These are phyloP conservation scores for Fraxinus americana DNA, from an alignment of 257 asterid species.

Conservation along the genomic window DNA sequence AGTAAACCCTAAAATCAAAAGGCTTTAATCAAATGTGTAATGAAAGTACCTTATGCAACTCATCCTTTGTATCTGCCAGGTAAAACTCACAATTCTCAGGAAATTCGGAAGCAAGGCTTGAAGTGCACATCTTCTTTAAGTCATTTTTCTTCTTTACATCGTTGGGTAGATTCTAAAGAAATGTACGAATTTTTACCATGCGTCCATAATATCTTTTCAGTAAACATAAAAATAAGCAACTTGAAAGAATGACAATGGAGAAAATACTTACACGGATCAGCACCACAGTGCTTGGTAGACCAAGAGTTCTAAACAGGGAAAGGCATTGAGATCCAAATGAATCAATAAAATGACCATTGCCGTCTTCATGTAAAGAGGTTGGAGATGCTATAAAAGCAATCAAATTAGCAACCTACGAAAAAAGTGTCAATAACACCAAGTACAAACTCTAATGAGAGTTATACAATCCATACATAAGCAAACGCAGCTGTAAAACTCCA, in stretches of 20 bases:
- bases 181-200: constrained; percentile 14
- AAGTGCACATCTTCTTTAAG: constrained; percentile 61
- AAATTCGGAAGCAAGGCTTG: constrained; percentile 78
- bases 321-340: constrained; percentile 91
- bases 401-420: constrained; percentile 84
- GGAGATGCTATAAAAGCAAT: constrained; percentile 95
- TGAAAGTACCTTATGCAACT: constrained; percentile 73
- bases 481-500: neutral
- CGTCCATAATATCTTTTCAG: constrained; percentile 8
- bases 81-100: constrained; percentile 90
- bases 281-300: constrained; percentile 92
- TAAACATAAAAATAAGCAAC: neutral
- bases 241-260: constrained; percentile 5
- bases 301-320: constrained; percentile 83
- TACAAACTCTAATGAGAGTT: constrained; percentile 1
- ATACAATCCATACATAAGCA: constrained; percentile 7
- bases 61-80: constrained; percentile 82
- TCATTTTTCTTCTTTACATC: constrained; percentile 69
- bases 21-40: neutral
- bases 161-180: constrained; percentile 69
- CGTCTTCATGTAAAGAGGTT: constrained; percentile 48
- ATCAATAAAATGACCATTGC: constrained; percentile 55
- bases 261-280: constrained; percentile 71
- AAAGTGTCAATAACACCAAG: constrained; percentile 11
- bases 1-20: neutral